A percentile compares a stretch with the other conserved stretches of the same genome.
These are phyloP conservation scores for Russula earlei DNA, from an alignment of 768 basidiomycete genomes.

Conservation along the genomic window DNA sequence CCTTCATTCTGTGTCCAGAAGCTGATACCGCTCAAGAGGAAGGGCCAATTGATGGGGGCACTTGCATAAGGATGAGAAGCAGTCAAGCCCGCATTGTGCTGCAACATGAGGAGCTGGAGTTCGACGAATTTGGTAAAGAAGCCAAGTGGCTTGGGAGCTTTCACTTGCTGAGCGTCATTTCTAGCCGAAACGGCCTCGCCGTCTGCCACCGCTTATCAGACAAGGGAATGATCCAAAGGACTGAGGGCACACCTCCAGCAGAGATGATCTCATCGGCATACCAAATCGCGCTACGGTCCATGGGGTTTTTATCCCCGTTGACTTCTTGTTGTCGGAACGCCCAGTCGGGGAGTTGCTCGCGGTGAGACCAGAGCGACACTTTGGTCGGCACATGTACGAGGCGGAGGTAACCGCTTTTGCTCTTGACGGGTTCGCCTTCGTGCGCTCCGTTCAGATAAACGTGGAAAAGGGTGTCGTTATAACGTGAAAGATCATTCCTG, in stretches of 20 bases:
- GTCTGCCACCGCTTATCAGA: conserved; percentile 27
- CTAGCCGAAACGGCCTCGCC: conserved; percentile 48
- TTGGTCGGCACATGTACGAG: conserved; percentile 82
- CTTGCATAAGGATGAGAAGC: conserved; percentile 97
- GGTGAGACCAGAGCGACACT: conserved; percentile 92
- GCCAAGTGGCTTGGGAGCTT: conserved; percentile 70
- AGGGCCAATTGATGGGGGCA: conserved; percentile 96
- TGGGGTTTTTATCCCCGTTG: conserved; percentile 90
- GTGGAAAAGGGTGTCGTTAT: conserved; percentile 87
- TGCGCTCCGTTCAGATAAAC: conserved; percentile 62
- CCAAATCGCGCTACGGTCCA: conserved; percentile 81
- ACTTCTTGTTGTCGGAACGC: conserved; percentile 95
- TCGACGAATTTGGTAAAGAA: conserved; percentile 96
- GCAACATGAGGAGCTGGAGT: conserved; percentile 89
- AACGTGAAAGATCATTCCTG: conserved; percentile 63
- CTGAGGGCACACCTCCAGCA: conserved; percentile 51
- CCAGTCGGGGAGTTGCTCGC: conserved; percentile 86
- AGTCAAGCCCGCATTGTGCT: conserved; percentile 97
- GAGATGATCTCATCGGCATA: conserved; percentile 74
- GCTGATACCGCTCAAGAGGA: conserved; percentile 90
- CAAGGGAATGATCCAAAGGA: background rate
- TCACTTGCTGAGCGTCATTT: conserved; percentile 41
- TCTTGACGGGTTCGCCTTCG: conserved; percentile 82
- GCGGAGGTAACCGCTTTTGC: conserved; percentile 88
- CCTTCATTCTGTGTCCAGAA: conserved; percentile 90